These are phyloP conservation scores for Oxyria digyna DNA, from an alignment of 148 eudicot genomes.

Conservation along the genomic window DNA sequence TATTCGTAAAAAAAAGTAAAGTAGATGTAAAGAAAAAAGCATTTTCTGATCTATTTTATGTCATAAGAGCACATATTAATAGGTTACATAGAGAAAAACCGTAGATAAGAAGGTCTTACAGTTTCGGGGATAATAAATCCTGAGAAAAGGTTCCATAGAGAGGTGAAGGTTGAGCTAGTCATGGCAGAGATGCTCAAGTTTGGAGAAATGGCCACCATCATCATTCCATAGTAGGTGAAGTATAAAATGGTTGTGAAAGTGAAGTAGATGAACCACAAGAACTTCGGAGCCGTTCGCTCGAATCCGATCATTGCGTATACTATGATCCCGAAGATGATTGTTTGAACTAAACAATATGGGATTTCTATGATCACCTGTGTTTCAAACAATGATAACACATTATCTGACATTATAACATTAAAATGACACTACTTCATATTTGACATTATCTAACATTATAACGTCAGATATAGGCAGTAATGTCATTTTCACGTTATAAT, in stretches of 20 bases:
- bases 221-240: conserved; percentile 6
- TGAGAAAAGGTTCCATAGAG: conserved; percentile 4
- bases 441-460: no score
- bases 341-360: conserved; percentile 7
- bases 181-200: not conserved
- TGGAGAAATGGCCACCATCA: conserved; percentile 1
- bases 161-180: not conserved
- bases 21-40: no score
- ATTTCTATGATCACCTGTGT: conserved; percentile 9
- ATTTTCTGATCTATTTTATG: no score
- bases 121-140: conserved; percentile 5
- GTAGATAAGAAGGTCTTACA: not conserved
- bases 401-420: no score
- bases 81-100: no score
- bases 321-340: conserved; percentile 2
- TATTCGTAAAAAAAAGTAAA: no score
- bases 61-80: not conserved
- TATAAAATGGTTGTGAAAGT: not conserved
- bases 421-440: no score
- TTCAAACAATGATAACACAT: no score
- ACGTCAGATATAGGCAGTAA: no score
- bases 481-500: no score
- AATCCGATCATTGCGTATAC: conserved; percentile 4
- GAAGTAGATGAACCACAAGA: conserved; percentile 9
- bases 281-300: not conserved